Conservation (phyloP, 352 stramenopile species). For the Elongisporangium undulatum region DNA sequence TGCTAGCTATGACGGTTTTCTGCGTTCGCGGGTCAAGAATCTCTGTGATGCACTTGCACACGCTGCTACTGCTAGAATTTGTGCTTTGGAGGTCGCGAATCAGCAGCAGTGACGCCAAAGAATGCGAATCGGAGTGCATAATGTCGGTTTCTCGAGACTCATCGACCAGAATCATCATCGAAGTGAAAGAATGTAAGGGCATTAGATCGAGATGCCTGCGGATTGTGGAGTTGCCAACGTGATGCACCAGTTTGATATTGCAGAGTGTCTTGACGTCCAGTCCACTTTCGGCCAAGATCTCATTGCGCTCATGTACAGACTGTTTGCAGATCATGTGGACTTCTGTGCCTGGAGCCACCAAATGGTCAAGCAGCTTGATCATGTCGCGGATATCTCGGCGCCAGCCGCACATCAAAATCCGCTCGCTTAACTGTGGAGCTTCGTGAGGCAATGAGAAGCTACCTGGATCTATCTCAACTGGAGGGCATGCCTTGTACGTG, state of each 20-base stretch:
- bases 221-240: conserved; percentile 76
- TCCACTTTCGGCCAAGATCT: conserved; percentile 57
- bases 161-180: conserved; percentile 80
- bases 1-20: conserved; percentile 69
- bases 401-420: conserved; percentile 87
- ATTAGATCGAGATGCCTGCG: conserved; percentile 63
- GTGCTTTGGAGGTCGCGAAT: conserved; percentile 77
- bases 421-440: conserved; percentile 26
- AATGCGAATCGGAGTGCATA: conserved; percentile 84
- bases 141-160: conserved; percentile 69
- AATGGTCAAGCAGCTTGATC: conserved; percentile 74
- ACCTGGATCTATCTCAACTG: conserved; percentile 29
- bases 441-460: conserved; percentile 20
- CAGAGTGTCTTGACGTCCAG: conserved; percentile 38
- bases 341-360: conserved; percentile 57
- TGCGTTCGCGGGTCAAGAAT: conserved; percentile 86
- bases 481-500: conserved; percentile 69
- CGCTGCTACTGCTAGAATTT: too few species aligned
- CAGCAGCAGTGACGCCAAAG: conserved; percentile 76
- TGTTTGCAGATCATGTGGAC: conserved; percentile 84
- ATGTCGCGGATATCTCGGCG: conserved; percentile 89
- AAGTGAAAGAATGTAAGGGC: conserved; percentile 67
- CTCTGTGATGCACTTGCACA: conserved; percentile 81
- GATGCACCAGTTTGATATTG: conserved; percentile 68
- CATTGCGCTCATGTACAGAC: conserved; percentile 47